Conservation (phyloP, 1,284 basidiomycete species). For the Neolentinus lepideus region DNA sequence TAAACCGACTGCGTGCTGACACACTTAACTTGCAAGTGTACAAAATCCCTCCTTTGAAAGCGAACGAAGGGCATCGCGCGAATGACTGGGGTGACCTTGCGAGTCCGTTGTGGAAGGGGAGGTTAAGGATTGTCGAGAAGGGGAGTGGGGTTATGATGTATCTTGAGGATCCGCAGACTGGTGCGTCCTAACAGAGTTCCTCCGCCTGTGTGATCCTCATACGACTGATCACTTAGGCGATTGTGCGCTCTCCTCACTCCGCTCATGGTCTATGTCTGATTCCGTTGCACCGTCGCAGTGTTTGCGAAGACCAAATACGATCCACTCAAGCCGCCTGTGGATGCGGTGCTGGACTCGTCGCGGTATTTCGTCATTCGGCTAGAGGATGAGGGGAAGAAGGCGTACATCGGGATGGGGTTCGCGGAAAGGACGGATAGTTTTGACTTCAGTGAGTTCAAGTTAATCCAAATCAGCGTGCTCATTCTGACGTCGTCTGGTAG, state of each 20-base stretch:
- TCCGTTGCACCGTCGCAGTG: constrained; percentile 35
- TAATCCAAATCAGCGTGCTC: too few relatives aligned
- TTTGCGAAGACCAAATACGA: constrained; percentile 93
- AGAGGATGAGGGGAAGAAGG: constrained; percentile 81
- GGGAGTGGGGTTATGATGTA: constrained; percentile 49
- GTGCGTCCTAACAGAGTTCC: constrained; percentile 30
- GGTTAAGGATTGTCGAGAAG: constrained; percentile 79
- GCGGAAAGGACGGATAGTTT: constrained; percentile 88
- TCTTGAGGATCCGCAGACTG: constrained; percentile 73
- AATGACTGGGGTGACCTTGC: constrained; percentile 83
- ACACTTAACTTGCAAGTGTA: constrained; percentile 42
- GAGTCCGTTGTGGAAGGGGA: constrained; percentile 83
- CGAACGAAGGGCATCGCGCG: constrained; percentile 81
- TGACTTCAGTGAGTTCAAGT: constrained; percentile 74
- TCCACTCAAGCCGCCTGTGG: constrained; percentile 75
- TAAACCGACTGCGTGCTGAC: constrained; percentile 1
- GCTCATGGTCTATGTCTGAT: not conserved
- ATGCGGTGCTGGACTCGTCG: constrained; percentile 93
- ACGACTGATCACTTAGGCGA: constrained; percentile 41
- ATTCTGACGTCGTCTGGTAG: constrained; percentile 28
- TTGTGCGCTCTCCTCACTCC: constrained; percentile 31
- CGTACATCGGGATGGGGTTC: constrained; percentile 94
- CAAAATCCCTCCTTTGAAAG: constrained; percentile 77
- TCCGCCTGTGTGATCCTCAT: constrained; percentile 8
- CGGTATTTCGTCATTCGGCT: constrained; percentile 94